A percentile compares a stretch with the other conserved stretches of the same genome.
Evolutionary conservation across 106 monocot species (phyloP).

Genomic region (Xerophyta viscosa): DNA sequence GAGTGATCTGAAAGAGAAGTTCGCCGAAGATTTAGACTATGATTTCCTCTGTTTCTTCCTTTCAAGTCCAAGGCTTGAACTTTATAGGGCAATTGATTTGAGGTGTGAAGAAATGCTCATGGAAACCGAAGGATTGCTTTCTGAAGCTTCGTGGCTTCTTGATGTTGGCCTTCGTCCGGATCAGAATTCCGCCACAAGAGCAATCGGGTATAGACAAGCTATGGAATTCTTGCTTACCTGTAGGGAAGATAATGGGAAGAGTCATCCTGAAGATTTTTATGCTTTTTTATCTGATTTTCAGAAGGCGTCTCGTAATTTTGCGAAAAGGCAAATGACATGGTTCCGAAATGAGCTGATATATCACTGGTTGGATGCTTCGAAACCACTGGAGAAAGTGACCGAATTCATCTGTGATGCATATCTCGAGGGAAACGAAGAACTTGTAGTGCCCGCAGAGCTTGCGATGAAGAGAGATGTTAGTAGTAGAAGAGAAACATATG

Average conservation of each 20-base stretch:
- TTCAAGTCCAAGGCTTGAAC: conserved; percentile 44
- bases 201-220: conserved; percentile 89
- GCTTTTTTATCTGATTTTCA: conserved; percentile 62
- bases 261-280: conserved; percentile 35
- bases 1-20: not conserved
- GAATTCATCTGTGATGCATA: conserved; percentile 46
- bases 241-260: conserved; percentile 43
- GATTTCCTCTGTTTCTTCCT: conserved; percentile 86
- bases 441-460: conserved; percentile 44
- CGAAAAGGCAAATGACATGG: conserved; percentile 95
- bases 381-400: conserved; percentile 46
- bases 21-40: conserved; percentile 47
- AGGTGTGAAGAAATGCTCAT: conserved; percentile 90
- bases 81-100: conserved; percentile 75
- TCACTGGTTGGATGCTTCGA: conserved; percentile 76
- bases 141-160: conserved; percentile 91
- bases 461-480: conserved; percentile 44
- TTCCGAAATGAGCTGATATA: conserved; percentile 75
- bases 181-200: conserved; percentile 70
- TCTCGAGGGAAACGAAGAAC: conserved; percentile 11
- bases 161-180: conserved; percentile 61
- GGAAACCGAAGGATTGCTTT: conserved; percentile 52
- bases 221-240: conserved; percentile 75
- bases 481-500: conserved; percentile 24
- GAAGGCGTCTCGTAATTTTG: conserved; percentile 78